Evolutionary conservation across 2,329 filamentous ascomycete genomes (phyloP).

Genomic region (Pyrenochaeta sp.): DNA sequence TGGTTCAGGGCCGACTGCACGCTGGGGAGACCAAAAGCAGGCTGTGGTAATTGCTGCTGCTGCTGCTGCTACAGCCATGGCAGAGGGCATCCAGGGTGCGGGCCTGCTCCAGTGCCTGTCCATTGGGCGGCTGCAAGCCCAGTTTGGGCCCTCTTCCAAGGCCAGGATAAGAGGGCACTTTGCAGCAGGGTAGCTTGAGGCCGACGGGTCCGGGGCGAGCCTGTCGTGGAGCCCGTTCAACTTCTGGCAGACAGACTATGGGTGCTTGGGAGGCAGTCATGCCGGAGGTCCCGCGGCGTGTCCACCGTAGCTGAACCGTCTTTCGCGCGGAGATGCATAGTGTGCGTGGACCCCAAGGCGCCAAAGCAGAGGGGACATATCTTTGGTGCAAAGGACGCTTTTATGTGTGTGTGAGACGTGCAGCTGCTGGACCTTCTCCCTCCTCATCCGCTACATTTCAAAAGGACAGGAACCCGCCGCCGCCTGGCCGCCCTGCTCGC

Average conservation of each 20-base stretch:
- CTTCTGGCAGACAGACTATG: not conserved
- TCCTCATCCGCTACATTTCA: no score
- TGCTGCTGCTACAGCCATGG: constrained; percentile 2
- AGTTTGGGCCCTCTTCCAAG: constrained; percentile 16
- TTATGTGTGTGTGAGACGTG: no score
- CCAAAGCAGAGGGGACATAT: constrained; percentile 11
- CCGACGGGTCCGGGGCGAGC: constrained; percentile 19
- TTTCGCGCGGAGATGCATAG: constrained; percentile 24
- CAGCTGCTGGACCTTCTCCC: no score
- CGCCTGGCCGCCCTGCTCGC: no score
- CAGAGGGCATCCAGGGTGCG: constrained; percentile 13
- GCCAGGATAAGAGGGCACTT: constrained; percentile 8
- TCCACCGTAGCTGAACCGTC: constrained; percentile 23
- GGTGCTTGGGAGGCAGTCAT: constrained; percentile 14
- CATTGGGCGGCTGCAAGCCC: constrained; percentile 8
- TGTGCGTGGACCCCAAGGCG: constrained; percentile 8
- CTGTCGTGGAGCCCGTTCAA: constrained; percentile 14
- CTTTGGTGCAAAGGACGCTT: constrained; percentile 11
- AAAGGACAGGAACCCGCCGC: no score
- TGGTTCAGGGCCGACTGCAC: not conserved
- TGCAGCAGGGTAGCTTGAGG: constrained; percentile 27
- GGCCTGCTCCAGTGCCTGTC: constrained; percentile 9
- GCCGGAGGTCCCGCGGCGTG: constrained; percentile 28
- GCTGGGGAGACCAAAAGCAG: constrained; percentile 9
- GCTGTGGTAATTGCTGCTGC: constrained; percentile 1